phyloP scores from a whole-genome alignment of 2,329 filamentous ascomycete species.

The Trichothecium roseum region DNA sequence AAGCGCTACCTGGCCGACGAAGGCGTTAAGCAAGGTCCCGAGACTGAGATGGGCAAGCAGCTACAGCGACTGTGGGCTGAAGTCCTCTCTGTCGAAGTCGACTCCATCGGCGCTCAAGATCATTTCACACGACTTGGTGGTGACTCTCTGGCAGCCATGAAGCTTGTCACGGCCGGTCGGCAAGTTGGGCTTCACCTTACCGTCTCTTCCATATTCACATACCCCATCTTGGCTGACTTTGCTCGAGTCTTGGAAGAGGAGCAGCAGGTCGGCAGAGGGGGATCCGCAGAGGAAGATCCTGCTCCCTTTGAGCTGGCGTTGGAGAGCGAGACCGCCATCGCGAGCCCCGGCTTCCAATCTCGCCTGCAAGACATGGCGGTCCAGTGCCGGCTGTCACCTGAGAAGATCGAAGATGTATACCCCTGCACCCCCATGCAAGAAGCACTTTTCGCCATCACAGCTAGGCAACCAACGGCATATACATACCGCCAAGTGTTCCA shows the following conservation, averaged over 20 bases:
- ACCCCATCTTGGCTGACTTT: slow-evolving; percentile 3
- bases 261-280: neutral
- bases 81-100: slow-evolving; percentile 3
- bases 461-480: slow-evolving; percentile 17
- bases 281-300: slow-evolving; percentile 2
- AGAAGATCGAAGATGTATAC: slow-evolving; percentile 5
- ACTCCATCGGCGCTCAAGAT: slow-evolving; percentile 22
- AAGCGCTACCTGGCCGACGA: neutral
- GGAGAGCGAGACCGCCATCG: slow-evolving; percentile 5
- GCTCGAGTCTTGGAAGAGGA: slow-evolving; percentile 2
- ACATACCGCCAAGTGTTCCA: slow-evolving; percentile 7
- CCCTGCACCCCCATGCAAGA: slow-evolving; percentile 10
- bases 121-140: slow-evolving; percentile 36
- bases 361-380: slow-evolving; percentile 2
- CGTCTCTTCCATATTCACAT: slow-evolving; percentile 4
- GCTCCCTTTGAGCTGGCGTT: slow-evolving; percentile 3
- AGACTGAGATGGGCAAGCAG: slow-evolving; percentile 1
- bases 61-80: slow-evolving; percentile 5
- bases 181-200: slow-evolving; percentile 2
- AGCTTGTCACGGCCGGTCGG: slow-evolving; percentile 1
- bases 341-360: neutral
- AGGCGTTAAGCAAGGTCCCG: no score
- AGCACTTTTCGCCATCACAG: slow-evolving; percentile 14
- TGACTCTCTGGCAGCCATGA: slow-evolving; percentile 13
- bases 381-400: slow-evolving; percentile 1